Evolutionary conservation across 2,329 filamentous ascomycete species (phyloP), one percentile per base, ranked within the genome.

Genomic region (Chrysoporthe cubensis): DNA sequence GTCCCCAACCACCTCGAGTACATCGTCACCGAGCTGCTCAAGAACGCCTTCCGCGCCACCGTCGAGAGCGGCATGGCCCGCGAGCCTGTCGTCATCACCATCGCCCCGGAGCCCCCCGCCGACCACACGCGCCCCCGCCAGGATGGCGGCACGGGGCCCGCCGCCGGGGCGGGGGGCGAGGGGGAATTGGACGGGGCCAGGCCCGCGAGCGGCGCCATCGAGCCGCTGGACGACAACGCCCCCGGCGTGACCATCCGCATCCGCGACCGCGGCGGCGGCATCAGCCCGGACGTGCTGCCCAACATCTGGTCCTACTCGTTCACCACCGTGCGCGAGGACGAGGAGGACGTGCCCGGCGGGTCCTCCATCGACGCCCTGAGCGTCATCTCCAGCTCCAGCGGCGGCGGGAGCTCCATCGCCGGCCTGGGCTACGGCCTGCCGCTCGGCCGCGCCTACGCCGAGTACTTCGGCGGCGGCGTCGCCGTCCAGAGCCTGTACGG

Each of bases 281-380:
- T 99, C 66, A 87, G 89, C 0, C 92, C 94, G 0, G 92, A 94
- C 18, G 90, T 96, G 40, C 81, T 96, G 44, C 89, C 90, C 4
- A 90, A 95, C 72, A 94, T 99, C 68, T 99, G 96, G 94, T 94
- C 94, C 7, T 99, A 98, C 78, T 96, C 92, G 71, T 99, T 97
- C 78, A 97, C 95, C 26, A 99, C 96, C 0, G 98, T 98, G 78
- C 90, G 88, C 66, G 92, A 93, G 32, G 85, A 90, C 65, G 79
- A 87, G 71, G 76, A 83, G 73, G 75, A 80, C 3, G 73, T 79
- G 6, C 78, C 80, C 42, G 79, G 78, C 42, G 79, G 81, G 42
- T 79, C 81, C 16, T 84, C 82, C 60, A 84, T 88, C 75, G 89
- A 92, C 74, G 92, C 91, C 0, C 80, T 97, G 70, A 91, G 90